phyloP scores from a whole-genome alignment of 805 yeast species.

The Barnettozyma siamensis region DNA sequence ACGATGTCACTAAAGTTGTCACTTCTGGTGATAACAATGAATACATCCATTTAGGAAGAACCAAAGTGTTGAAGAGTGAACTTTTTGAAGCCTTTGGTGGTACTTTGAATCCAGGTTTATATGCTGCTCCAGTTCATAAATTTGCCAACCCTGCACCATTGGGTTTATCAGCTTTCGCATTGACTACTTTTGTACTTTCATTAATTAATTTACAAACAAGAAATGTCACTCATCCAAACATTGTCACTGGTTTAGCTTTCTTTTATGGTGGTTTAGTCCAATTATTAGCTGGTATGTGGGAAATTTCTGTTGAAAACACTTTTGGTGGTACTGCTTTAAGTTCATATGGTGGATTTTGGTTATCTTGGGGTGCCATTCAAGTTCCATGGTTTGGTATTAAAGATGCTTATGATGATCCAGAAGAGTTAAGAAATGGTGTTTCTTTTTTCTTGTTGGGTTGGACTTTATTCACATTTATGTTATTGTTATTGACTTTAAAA shows the following conservation, averaged over 20 bases:
- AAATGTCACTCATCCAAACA: conserved; percentile 45
- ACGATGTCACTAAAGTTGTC: conserved; percentile 24
- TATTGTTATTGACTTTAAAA: conserved; percentile 50
- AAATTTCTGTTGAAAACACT: conserved; percentile 55
- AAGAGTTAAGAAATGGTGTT: conserved; percentile 41
- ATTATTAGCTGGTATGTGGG: conserved; percentile 62
- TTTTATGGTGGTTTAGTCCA: conserved; percentile 63
- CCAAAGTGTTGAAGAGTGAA: conserved; percentile 58
- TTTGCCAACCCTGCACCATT: conserved; percentile 65
- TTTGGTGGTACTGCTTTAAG: conserved; percentile 62
- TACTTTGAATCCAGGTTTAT: conserved; percentile 65
- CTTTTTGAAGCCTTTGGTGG: conserved; percentile 74
- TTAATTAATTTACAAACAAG: conserved; percentile 50
- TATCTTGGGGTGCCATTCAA: conserved; percentile 54
- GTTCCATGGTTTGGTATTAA: conserved; percentile 56
- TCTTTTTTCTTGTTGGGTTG: conserved; percentile 60
- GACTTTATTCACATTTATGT: conserved; percentile 53
- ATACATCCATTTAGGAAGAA: conserved; percentile 65
- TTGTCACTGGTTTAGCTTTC: conserved; percentile 51
- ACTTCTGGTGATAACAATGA: conserved; percentile 48
- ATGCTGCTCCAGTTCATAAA: conserved; percentile 51
- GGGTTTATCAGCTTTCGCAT: conserved; percentile 56
- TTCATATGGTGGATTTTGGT: conserved; percentile 69
- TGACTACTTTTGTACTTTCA: conserved; percentile 57
- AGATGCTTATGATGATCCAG: conserved; percentile 41